Evolutionary conservation across 2,329 filamentous ascomycete genomes (phyloP).

Genomic region (Pseudogymnoascus sp.): DNA sequence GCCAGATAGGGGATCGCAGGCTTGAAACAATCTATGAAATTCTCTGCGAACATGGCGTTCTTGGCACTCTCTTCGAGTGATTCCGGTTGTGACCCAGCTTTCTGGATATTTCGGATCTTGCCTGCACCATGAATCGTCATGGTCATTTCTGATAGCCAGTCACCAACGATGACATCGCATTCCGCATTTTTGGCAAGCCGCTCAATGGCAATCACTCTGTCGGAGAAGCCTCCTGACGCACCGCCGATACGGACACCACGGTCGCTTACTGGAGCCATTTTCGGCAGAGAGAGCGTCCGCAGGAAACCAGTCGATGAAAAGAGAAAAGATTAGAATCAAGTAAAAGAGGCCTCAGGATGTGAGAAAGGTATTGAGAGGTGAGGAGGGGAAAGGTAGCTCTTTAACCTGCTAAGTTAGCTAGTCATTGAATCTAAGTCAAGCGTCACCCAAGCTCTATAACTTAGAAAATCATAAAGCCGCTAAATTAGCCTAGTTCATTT

Average conservation of each 20-base stretch:
- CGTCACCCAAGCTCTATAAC: not conserved
- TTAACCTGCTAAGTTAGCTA: not conserved
- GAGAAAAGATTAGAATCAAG: not conserved
- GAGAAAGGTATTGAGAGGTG: not conserved
- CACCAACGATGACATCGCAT: slow-evolving; percentile 40
- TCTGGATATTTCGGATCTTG: slow-evolving; percentile 11
- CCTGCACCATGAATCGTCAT: slow-evolving; percentile 27
- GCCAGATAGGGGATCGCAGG: slow-evolving; percentile 36
- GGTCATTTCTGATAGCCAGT: slow-evolving; percentile 37
- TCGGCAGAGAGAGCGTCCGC: not conserved
- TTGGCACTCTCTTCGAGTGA: not conserved
- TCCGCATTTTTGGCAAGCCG: not conserved
- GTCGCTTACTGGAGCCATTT: not conserved
- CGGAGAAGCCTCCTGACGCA: slow-evolving; percentile 10
- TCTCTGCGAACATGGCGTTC: not conserved
- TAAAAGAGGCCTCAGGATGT: not conserved
- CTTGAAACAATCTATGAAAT: slow-evolving; percentile 15
- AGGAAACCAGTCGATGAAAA: not conserved
- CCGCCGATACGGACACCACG: slow-evolving; percentile 5
- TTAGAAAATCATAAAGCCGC: not conserved
- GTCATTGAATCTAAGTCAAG: not conserved
- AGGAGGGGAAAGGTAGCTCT: not conserved
- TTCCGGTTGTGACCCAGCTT: not conserved
- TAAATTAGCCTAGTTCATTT: not conserved
- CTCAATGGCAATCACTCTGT: slow-evolving; percentile 8